phyloP scores from a whole-genome alignment of 305 asterid genomes.

The Solanum hybrid region DNA sequence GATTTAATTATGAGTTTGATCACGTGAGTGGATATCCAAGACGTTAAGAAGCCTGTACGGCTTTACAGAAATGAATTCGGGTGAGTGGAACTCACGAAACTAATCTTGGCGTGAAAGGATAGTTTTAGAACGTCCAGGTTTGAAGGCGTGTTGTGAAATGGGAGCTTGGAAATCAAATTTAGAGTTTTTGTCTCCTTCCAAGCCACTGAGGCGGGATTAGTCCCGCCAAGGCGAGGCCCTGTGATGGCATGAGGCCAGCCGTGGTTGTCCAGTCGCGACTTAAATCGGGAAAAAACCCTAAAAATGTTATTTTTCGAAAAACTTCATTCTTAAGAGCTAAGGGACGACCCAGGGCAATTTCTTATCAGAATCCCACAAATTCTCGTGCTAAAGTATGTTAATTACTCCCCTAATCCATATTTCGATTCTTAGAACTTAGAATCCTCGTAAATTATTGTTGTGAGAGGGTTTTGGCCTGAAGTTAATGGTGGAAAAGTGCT shows the following conservation, averaged over 20 bases:
- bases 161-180: no score
- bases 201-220: no score
- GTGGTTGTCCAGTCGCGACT: accelerated
- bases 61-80: neutral
- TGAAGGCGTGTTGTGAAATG: neutral
- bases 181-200: no score
- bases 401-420: neutral
- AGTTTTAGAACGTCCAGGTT: neutral
- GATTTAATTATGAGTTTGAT: neutral
- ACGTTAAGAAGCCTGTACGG: neutral
- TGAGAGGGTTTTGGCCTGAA: no score
- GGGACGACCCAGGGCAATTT: neutral
- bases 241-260: accelerated
- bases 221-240: neutral
- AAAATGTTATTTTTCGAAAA: no score
- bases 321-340: neutral
- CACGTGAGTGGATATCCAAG: neutral
- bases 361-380: neutral
- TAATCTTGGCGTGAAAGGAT: no score
- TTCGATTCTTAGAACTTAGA: neutral
- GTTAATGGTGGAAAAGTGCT: neutral
- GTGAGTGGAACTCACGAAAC: neutral
- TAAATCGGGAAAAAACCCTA: accelerated
- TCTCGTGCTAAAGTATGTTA: neutral
- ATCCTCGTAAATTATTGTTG: neutral